A percentile compares a stretch with the other conserved stretches of the same genome.
Evolutionary conservation across 805 yeast genomes (phyloP).

Genomic region (Yarrowia osloensis): DNA sequence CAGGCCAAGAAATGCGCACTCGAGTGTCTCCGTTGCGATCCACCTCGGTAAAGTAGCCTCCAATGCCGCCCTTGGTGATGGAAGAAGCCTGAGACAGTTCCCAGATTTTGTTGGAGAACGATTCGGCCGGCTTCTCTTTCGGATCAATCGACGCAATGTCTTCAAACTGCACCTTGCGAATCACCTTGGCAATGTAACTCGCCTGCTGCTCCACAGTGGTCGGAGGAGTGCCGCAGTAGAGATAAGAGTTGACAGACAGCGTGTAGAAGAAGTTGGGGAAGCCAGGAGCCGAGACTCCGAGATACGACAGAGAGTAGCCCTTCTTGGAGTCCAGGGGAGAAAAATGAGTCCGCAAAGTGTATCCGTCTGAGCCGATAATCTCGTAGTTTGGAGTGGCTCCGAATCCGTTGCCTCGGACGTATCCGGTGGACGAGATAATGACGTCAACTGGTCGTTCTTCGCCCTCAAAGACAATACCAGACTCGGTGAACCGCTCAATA

Average conservation of each 20-base stretch:
- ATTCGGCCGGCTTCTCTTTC: constrained; percentile 16
- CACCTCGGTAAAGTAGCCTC: constrained; percentile 6
- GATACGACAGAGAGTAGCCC: constrained; percentile 15
- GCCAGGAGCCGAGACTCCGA: constrained; percentile 28
- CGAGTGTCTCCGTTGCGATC: constrained; percentile 1
- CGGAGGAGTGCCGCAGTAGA: constrained; percentile 28
- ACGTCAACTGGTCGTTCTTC: constrained; percentile 25
- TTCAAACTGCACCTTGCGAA: constrained; percentile 23
- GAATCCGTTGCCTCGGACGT: constrained; percentile 20
- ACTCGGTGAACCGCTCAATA: constrained; percentile 33
- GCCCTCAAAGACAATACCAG: constrained; percentile 32
- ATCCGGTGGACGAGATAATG: constrained; percentile 30
- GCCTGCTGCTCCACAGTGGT: constrained; percentile 14
- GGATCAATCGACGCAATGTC: constrained; percentile 26
- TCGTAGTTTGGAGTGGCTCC: constrained; percentile 23
- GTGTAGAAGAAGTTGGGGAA: constrained; percentile 31
- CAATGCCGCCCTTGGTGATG: neutral
- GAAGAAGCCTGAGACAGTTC: constrained; percentile 19
- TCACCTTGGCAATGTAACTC: constrained; percentile 15
- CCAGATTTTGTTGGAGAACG: neutral
- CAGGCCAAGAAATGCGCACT: constrained; percentile 29
- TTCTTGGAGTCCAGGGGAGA: constrained; percentile 2
- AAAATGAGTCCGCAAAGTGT: neutral
- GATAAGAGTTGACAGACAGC: constrained; percentile 26
- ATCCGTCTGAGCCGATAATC: neutral